These are phyloP conservation scores for Trypanosoma melophagium DNA, from an alignment of 208 protist genomes.

Conservation along the genomic window DNA sequence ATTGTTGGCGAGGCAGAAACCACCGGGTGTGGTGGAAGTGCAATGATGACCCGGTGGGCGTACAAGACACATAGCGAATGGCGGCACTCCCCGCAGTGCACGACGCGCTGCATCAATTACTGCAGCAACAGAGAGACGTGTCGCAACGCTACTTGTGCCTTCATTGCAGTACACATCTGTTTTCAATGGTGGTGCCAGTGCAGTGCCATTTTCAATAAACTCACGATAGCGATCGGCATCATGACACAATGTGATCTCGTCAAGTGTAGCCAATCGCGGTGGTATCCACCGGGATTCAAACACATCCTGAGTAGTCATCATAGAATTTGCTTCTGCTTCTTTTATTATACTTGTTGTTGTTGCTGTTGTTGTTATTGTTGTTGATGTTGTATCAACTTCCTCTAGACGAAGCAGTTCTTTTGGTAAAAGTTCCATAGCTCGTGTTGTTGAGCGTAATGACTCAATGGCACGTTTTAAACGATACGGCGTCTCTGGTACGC, in stretches of 20 bases:
- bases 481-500: slow-evolving; percentile 68
- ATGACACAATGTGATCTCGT: slow-evolving; percentile 70
- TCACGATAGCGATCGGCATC: slow-evolving; percentile 36
- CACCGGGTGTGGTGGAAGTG: slow-evolving; percentile 49
- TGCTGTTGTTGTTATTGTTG: not conserved
- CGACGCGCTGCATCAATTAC: slow-evolving; percentile 59
- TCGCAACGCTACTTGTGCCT: slow-evolving; percentile 53
- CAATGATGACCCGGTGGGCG: slow-evolving; percentile 92
- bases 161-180: slow-evolving; percentile 83
- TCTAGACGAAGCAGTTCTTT: slow-evolving; percentile 28
- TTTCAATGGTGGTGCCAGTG: slow-evolving; percentile 40
- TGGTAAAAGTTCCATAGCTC: slow-evolving; percentile 59
- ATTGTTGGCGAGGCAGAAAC: slow-evolving; percentile 92
- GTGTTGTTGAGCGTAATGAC: slow-evolving; percentile 36
- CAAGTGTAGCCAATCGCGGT: slow-evolving; percentile 53
- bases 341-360: not conserved
- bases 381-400: not conserved
- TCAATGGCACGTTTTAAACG: slow-evolving; percentile 64
- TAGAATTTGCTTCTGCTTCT: not conserved
- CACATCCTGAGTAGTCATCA: not conserved
- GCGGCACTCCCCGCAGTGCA: slow-evolving; percentile 33
- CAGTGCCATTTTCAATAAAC: slow-evolving; percentile 52
- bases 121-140: slow-evolving; percentile 53
- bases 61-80: slow-evolving; percentile 78
- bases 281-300: slow-evolving; percentile 37